Conservation (phyloP, 2,329 filamentous ascomycete species). For the Xenosphaeropsis pyriputrescens region DNA sequence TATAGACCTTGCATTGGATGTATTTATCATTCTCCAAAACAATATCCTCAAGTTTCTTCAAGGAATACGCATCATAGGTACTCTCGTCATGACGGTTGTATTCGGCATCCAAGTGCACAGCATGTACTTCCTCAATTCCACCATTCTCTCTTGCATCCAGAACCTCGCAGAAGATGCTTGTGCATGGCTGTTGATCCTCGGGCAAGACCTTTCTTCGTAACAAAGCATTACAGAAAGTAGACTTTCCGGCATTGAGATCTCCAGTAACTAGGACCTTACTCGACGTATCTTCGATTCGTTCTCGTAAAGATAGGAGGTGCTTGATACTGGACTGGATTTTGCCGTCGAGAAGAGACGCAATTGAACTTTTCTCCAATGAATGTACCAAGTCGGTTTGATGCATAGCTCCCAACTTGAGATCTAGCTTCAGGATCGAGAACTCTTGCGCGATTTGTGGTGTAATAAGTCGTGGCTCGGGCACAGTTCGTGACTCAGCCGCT, state of each 20-base stretch:
- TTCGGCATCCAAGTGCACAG: slow-evolving; percentile 63
- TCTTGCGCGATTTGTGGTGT: slow-evolving; percentile 89
- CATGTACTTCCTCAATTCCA: slow-evolving; percentile 88
- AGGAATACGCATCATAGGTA: slow-evolving; percentile 75
- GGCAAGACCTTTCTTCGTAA: slow-evolving; percentile 83
- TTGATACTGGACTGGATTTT: slow-evolving; percentile 91
- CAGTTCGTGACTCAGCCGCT: slow-evolving; percentile 43
- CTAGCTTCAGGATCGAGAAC: slow-evolving; percentile 88
- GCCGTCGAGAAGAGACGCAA: slow-evolving; percentile 80
- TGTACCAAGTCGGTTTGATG: slow-evolving; percentile 87
- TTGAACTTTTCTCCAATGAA: slow-evolving; percentile 81
- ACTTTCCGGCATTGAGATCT: slow-evolving; percentile 94
- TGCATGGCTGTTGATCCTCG: slow-evolving; percentile 96
- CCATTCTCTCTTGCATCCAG: slow-evolving; percentile 83
- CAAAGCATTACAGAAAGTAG: slow-evolving; percentile 97
- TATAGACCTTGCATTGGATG: slow-evolving; percentile 91
- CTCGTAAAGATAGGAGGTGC: slow-evolving; percentile 72
- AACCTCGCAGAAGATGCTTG: slow-evolving; percentile 96
- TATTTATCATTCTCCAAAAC: slow-evolving; percentile 82
- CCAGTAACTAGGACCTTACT: slow-evolving; percentile 95
- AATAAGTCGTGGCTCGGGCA: slow-evolving; percentile 66
- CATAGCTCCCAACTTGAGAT: slow-evolving; percentile 76
- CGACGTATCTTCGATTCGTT: slow-evolving; percentile 91
- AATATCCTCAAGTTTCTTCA: slow-evolving; percentile 72
- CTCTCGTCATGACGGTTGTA: slow-evolving; percentile 89